Evolutionary conservation across 139 green algal genomes (phyloP), one percentile per base, ranked within the genome.

Genomic region (Auxenochlorella pyrenoidosa): DNA sequence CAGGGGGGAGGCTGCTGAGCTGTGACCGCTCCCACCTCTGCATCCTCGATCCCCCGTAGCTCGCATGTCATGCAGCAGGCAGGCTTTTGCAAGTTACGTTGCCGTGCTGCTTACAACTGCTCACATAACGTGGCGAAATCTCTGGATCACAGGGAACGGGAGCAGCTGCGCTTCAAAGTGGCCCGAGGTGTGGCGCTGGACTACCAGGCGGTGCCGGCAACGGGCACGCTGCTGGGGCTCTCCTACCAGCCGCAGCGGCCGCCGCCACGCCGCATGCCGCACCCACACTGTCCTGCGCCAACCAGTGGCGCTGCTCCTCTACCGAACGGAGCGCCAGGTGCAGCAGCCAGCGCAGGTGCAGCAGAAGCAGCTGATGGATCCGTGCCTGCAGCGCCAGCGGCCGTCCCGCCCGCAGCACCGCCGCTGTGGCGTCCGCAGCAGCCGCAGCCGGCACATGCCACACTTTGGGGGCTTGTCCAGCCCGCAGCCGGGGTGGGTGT

Each of bases 161-260:
- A 75, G 32, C 34, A 75, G 41, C 1, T 85, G 40, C 30, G 40
- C 10, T 85, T 85, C 63, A 85, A 76, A 40, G 80, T 85, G 63
- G 80, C 41, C 12, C 24, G 40, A 0, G 80, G 80, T 3, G 12
- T 41, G 10, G 40, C 72, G 21, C 26, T 87, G 54, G 73, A 87
- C 51, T 79, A 87, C 51, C 83, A 87, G 15, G 83, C 54, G 0
- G 83, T 87, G 36, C 83, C 83, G 32, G 32, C 30, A 18, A 41
- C 19, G 16, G 68, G 68, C 36, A 60, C 66, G 44, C 68, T 87
- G 82, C 24, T 80, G 82, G 68, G 82, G 13, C 3, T 87, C 5
- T 40, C 43, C 4, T 66, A 68, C 68, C 43, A 58, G 18, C 82
- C 82, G 5, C 16, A 34, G 6, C 68, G 82, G 1, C 60, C 41